Base-by-base conservation (phyloP, 768 basidiomycete species). In the Trametes elegans region DNA sequence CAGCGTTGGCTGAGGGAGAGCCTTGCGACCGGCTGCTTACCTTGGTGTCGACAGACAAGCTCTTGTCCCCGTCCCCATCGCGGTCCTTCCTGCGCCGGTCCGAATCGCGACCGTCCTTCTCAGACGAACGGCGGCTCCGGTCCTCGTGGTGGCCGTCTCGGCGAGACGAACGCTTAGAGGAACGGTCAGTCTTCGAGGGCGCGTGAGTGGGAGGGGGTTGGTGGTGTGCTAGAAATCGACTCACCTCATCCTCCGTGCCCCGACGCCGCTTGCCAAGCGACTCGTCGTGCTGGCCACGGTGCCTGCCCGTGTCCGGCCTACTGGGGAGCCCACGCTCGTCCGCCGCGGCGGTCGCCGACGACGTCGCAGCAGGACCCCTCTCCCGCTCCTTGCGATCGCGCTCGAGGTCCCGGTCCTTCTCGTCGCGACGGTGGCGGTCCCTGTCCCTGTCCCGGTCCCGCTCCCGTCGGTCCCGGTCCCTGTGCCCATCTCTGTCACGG, bases 111-210 rank as follows among this genome's bases (percentile, higher is more conserved):
- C 76, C 68, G 41, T 90, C 88, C 66, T 88, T 88, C 39, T 90
- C 89, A 11, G 75, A 72, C 13, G 75, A 74, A 48, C 88, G 81
- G 24, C 88, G 82, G 58, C 73, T 73, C 31, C 88, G 79, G 34
- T 91, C 89, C 51, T 91, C 90, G 44, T 88, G 82, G 64, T 89
- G 87, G 27, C 80, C 71, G 3, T 90, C 88, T 66, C 88, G 88
- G 44, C 90, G 83, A 53, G 89, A 86, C 55, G 82, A 81, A n/a
- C 90, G 85, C 68, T 92, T 92, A n/a, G 84, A 79, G 29, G 79
- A 77, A 61, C 90, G 81, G 47, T 92, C 90, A 57, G 82, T 71
- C 88, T 90, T 40, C 66, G 35, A 56, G 44, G 49, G 40, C 53
- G 43, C 24, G 43, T 55, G 31, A 57, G 53, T 13, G 29, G 32